These are phyloP conservation scores for Plasmodium fragile DNA, from an alignment of 169 alveolate species.

Conservation along the genomic window DNA sequence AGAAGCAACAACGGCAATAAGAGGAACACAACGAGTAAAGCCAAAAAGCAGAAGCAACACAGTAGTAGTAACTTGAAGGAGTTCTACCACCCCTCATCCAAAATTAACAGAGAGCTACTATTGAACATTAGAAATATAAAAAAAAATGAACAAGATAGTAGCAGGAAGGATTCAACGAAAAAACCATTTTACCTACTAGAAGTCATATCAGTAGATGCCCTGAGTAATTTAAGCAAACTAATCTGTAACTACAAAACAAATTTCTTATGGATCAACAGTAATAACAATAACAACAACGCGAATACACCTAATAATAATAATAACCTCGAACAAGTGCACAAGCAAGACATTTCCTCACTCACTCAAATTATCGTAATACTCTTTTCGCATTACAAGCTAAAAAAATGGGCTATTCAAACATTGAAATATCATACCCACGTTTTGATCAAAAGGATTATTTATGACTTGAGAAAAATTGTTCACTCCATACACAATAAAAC, in stretches of 20 bases:
- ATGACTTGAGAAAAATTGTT: slow-evolving; percentile 55
- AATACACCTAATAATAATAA: not conserved
- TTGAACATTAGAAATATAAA: slow-evolving; percentile 44
- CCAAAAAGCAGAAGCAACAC: not conserved
- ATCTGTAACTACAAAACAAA: slow-evolving; percentile 72
- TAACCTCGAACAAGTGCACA: slow-evolving; percentile 75
- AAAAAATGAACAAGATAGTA: slow-evolving; percentile 13
- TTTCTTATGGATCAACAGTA: slow-evolving; percentile 58
- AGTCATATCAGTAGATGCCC: slow-evolving; percentile 64
- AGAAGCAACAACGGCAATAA: not conserved
- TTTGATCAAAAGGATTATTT: slow-evolving; percentile 45
- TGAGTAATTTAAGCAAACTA: slow-evolving; percentile 53
- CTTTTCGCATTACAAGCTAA: slow-evolving; percentile 71
- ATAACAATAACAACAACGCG: slow-evolving; percentile 23
- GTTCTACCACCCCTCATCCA: slow-evolving; percentile 19
- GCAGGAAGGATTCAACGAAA: slow-evolving; percentile 10
- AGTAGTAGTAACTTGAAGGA: slow-evolving; percentile 22
- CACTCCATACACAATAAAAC: slow-evolving; percentile 38
- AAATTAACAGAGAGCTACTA: slow-evolving; percentile 52
- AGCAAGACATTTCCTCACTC: slow-evolving; percentile 61
- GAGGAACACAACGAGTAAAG: not conserved
- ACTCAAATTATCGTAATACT: slow-evolving; percentile 51
- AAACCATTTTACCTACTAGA: slow-evolving; percentile 52
- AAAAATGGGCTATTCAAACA: slow-evolving; percentile 18
- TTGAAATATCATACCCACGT: slow-evolving; percentile 66